Conservation (phyloP, 306 rosid genomes). For the Sechiopsis laciniata region DNA sequence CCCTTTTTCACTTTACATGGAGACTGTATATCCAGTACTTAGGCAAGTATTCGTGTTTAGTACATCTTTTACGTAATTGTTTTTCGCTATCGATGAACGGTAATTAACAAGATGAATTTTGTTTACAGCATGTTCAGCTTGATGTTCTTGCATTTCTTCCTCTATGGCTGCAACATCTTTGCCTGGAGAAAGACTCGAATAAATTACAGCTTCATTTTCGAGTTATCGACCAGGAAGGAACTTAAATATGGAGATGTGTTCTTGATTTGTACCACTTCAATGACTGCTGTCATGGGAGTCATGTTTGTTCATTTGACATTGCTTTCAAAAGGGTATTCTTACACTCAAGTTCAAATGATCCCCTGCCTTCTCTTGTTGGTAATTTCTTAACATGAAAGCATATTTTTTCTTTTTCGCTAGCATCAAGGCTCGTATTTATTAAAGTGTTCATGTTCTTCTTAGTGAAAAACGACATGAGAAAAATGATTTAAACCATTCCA, state of each 20-base stretch:
- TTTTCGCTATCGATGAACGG: neutral
- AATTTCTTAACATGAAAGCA: slow-evolving; percentile 24
- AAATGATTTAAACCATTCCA: too few species aligned
- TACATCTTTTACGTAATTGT: neutral
- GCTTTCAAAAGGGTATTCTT: slow-evolving; percentile 67
- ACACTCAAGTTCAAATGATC: slow-evolving; percentile 62
- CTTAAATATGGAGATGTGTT: slow-evolving; percentile 81
- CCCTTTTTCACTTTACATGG: slow-evolving; percentile 71
- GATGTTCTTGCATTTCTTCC: slow-evolving; percentile 85
- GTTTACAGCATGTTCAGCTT: slow-evolving; percentile 92
- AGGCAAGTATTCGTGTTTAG: slow-evolving; percentile 45
- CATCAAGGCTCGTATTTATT: neutral
- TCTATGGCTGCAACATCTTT: slow-evolving; percentile 84
- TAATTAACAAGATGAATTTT: slow-evolving; percentile 16
- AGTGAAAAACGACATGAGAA: too few species aligned
- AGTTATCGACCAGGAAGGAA: slow-evolving; percentile 60
- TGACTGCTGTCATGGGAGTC: slow-evolving; percentile 72
- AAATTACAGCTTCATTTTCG: slow-evolving; percentile 86
- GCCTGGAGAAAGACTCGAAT: slow-evolving; percentile 88
- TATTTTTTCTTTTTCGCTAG: neutral
- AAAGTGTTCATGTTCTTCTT: too few species aligned
- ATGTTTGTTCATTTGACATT: slow-evolving; percentile 71
- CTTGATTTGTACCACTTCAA: slow-evolving; percentile 70
- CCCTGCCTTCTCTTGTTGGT: slow-evolving; percentile 86
- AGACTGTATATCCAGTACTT: slow-evolving; percentile 83